Percentiles rank a stretch among this genome's conserved stretches.
phyloP scores from a whole-genome alignment of 1,284 basidiomycete species.

The Waitea zeae region DNA sequence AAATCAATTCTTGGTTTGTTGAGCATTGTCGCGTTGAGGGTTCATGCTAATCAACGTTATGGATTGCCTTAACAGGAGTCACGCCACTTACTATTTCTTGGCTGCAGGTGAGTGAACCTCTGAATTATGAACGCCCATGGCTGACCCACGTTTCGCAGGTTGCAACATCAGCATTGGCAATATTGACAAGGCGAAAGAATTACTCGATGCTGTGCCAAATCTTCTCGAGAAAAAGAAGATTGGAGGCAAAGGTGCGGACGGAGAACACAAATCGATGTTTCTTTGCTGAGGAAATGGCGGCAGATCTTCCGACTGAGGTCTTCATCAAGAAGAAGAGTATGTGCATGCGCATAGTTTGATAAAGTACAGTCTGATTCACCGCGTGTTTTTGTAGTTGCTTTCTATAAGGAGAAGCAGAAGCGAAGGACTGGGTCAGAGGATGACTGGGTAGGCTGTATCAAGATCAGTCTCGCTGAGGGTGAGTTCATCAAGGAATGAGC shows the following conservation, averaged over 20 bases:
- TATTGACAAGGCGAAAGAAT: slow-evolving; percentile 30
- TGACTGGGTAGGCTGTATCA: slow-evolving; percentile 33
- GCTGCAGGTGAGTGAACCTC: slow-evolving; percentile 32
- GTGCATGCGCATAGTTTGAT: not conserved
- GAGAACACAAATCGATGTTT: no score
- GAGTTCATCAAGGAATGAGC: slow-evolving; percentile 8
- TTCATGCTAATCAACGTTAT: not conserved
- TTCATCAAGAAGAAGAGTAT: slow-evolving; percentile 56
- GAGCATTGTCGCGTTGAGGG: no score
- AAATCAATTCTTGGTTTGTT: slow-evolving; percentile 61
- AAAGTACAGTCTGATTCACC: slow-evolving; percentile 1
- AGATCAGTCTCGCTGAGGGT: slow-evolving; percentile 56
- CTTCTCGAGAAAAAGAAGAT: slow-evolving; percentile 42
- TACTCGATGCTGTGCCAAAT: slow-evolving; percentile 45
- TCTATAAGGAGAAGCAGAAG: slow-evolving; percentile 52
- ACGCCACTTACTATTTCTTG: slow-evolving; percentile 61
- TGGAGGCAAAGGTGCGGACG: no score
- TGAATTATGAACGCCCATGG: slow-evolving; percentile 1
- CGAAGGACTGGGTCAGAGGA: slow-evolving; percentile 30
- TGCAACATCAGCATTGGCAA: slow-evolving; percentile 40
- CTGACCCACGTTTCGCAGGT: no score
- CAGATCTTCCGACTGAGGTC: slow-evolving; percentile 56
- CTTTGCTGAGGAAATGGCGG: no score
- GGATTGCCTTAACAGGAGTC: no score
- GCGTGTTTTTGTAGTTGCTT: slow-evolving; percentile 30